Evolutionary conservation across 306 rosid species (phyloP).

Genomic region (Biancaea sappan): DNA sequence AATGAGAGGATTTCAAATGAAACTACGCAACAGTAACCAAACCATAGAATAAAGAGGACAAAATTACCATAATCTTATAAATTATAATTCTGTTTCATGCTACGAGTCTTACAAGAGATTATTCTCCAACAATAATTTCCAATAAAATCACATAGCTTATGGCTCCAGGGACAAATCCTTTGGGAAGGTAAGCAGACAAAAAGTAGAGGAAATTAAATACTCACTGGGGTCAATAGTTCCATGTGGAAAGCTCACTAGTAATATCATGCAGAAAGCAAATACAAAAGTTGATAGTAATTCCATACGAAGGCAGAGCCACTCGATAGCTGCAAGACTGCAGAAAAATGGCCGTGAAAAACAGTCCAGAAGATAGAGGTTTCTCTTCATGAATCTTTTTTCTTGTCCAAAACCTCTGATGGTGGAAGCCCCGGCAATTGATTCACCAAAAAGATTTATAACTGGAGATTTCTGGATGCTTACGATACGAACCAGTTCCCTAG

Average conservation of each 20-base stretch:
- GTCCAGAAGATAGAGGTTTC: conserved; percentile 94
- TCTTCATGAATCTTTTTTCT: conserved; percentile 93
- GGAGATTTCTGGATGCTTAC: conserved; percentile 99
- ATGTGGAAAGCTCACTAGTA: conserved; percentile 95
- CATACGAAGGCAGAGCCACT: conserved; percentile 99
- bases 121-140: background rate
- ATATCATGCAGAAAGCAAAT: conserved; percentile 94
- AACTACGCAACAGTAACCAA: background rate
- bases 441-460: conserved; percentile 87
- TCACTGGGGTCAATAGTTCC: conserved; percentile 94
- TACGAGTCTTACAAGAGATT: background rate
- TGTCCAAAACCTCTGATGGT: conserved; percentile 98
- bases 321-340: conserved; percentile 98
- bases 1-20: background rate
- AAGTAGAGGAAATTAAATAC: conserved; percentile 39
- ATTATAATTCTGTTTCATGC: background rate
- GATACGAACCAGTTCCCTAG: conserved; percentile 96
- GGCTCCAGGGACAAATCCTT: background rate
- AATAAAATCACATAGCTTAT: conserved; percentile 7
- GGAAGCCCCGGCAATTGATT: conserved; percentile 98
- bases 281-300: conserved; percentile 92
- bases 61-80: background rate
- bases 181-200: conserved; percentile 19
- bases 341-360: conserved; percentile 96
- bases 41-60: background rate